A percentile compares a stretch with the other conserved stretches of the same genome.
Conservation (phyloP, 306 rosid species). For the Cicer cuneatum region DNA sequence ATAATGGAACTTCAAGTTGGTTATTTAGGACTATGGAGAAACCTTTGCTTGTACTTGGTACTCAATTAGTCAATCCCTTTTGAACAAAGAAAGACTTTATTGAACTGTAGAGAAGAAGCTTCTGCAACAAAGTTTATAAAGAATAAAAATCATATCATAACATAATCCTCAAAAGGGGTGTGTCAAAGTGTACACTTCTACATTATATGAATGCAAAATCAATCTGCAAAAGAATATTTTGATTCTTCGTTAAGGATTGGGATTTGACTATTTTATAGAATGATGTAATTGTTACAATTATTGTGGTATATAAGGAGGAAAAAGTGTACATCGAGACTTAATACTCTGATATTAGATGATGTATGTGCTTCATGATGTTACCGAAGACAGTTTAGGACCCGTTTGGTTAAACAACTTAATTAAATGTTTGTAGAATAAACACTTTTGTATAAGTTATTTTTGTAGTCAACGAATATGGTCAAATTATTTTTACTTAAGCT, state of each 20-base stretch:
- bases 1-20: background rate
- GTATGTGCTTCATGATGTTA: background rate
- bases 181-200: background rate
- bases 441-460: no score
- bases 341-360: background rate
- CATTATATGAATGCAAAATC: slow-evolving; percentile 1
- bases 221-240: slow-evolving; percentile 3
- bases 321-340: no score
- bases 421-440: no score
- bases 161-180: background rate
- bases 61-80: background rate
- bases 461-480: no score
- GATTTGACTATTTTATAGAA: slow-evolving; percentile 7
- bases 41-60: slow-evolving; percentile 9
- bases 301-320: background rate
- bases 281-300: background rate
- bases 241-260: slow-evolving; percentile 20
- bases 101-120: slow-evolving; percentile 26
- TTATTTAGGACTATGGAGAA: slow-evolving; percentile 19
- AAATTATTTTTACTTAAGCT: no score
- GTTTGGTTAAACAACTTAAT: no score
- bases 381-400: background rate
- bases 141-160: background rate
- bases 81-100: background rate
- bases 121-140: background rate